Evolutionary conservation across 2,329 filamentous ascomycete genomes (phyloP), one percentile per base, ranked within the genome.

Genomic region (Trichoderma oligosporum): DNA sequence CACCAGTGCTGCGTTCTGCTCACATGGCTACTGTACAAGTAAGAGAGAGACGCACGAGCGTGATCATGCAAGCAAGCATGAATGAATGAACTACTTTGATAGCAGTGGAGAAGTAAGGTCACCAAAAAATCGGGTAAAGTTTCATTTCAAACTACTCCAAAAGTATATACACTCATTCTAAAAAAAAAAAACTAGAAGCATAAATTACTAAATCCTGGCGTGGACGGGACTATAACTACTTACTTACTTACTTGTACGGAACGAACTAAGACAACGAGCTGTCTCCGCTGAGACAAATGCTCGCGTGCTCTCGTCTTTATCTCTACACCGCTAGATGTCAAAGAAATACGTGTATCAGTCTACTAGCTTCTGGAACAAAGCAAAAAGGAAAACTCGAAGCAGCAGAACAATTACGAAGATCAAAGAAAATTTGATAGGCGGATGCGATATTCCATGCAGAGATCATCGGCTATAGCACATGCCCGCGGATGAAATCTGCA

Each of bases 301-400:
- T 53, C 49, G 49, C 49, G 49, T 53, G 49, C n/a, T n/a, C n/a
- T n/a, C n/a, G n/a, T n/a, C n/a, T n/a, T n/a, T n/a, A 39, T 33
- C 49, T n/a, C 20, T 25, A 4, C 27, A 35, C 49, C 49, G 16
- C 49, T 14, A 11, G 25, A 33, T 53, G 49, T n/a, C 49, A n/a
- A 53, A 12, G 38, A 53, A 36, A 52, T 53, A 53, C 49, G 49
- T 53, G 49, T 53, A 53, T 44, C 38, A 35, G 31, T 4, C 38
- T 9, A 29, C 49, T 53, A 44, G 49, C 42, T 39, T 53, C 49
- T 20, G 29, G 24, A 53, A 29, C 49, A n/a, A n/a, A n/a, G n/a
- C n/a, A n/a, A n/a, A n/a, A n/a, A n/a, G n/a, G n/a, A n/a, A n/a
- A n/a, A n/a, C n/a, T n/a, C 25, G 38, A 20, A 16, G 29, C 27